These are phyloP conservation scores for Closterium sp. DNA, from an alignment of 139 green algal genomes.

Conservation along the genomic window DNA sequence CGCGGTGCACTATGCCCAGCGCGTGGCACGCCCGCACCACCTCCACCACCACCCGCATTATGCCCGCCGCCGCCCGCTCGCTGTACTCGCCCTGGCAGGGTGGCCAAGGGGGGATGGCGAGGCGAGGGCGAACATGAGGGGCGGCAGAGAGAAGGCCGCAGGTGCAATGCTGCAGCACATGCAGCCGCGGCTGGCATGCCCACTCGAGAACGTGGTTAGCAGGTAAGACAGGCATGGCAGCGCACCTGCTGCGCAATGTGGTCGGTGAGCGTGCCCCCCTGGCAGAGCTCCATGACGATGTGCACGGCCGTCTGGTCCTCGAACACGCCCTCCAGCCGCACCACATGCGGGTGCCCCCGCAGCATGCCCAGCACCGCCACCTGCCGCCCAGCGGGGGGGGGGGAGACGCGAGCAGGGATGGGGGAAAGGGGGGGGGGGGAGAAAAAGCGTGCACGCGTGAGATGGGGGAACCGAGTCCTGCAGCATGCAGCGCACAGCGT, in stretches of 20 bases:
- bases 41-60: slow-evolving; percentile 21
- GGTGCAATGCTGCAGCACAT: too few relatives aligned
- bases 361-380: neutral
- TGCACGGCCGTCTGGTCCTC: neutral
- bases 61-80: neutral
- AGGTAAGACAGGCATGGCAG: too few relatives aligned
- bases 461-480: neutral
- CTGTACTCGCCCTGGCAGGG: neutral
- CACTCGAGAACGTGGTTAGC: too few relatives aligned
- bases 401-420: neutral
- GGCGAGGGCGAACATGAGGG: neutral
- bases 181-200: too few relatives aligned
- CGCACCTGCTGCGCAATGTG: neutral
- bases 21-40: slow-evolving; percentile 10
- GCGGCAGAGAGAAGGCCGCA: too few relatives aligned
- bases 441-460: neutral
- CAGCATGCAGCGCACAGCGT: too few relatives aligned
- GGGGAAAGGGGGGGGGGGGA: neutral
- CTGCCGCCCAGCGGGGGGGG: neutral
- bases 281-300: neutral
- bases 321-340: neutral
- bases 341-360: neutral
- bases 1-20: slow-evolving; percentile 24
- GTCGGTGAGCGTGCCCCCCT: neutral
- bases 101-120: neutral